Percentiles rank a stretch among this genome's conserved stretches.
Evolutionary conservation across 2,329 filamentous ascomycete genomes (phyloP).

Genomic region (Camillea tinctor): DNA sequence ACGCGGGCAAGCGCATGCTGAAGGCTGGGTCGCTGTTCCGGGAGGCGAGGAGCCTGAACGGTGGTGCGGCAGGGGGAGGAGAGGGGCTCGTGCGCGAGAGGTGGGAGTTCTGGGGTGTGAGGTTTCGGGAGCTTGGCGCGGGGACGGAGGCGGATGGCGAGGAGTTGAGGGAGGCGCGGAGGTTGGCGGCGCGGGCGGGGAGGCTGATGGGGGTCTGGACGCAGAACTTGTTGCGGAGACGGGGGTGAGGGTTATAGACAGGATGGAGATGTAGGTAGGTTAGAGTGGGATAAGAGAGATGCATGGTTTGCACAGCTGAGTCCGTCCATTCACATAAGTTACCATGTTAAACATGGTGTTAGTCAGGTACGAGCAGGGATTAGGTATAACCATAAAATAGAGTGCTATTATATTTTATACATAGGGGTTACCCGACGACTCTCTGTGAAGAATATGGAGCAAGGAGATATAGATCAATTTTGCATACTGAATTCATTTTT

Average conservation of each 20-base stretch:
- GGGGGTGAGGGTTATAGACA: background rate
- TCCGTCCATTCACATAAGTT: too few species aligned
- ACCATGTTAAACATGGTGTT: too few species aligned
- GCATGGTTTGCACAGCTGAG: too few species aligned
- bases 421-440: too few species aligned
- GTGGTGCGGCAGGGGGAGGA: background rate
- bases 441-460: too few species aligned
- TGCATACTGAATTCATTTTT: too few species aligned
- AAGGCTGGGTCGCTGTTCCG: constrained; percentile 24
- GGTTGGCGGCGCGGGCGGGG: constrained; percentile 24
- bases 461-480: too few species aligned
- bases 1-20: constrained; percentile 16
- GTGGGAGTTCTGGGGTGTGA: constrained; percentile 28
- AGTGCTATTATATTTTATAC: too few species aligned
- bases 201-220: constrained; percentile 29
- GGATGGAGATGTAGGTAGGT: background rate
- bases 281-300: too few species aligned
- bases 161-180: constrained; percentile 16
- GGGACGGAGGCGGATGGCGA: constrained; percentile 17
- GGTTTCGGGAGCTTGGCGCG: constrained; percentile 24
- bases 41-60: background rate
- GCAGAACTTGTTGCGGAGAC: background rate
- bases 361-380: too few species aligned
- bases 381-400: too few species aligned
- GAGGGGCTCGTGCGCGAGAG: constrained; percentile 24